Evolutionary conservation across 441 rosid species (phyloP).

Genomic region (Omphalea diandra): DNA sequence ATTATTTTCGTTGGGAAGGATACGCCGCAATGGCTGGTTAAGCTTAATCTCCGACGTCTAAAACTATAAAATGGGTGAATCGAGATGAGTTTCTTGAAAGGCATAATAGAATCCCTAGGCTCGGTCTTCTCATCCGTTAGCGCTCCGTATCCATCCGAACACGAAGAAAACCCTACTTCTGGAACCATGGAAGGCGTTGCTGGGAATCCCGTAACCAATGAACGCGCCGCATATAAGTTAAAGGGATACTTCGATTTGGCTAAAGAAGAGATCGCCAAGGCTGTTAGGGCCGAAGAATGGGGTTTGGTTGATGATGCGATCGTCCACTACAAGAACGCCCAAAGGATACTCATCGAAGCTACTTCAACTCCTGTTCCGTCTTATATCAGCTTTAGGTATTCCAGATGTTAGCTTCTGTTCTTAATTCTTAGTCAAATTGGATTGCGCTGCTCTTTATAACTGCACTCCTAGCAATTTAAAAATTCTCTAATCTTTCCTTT

Average conservation of each 20-base stretch:
- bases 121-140: conserved; percentile 47
- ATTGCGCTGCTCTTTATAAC: too few relatives aligned
- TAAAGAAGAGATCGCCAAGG: conserved; percentile 72
- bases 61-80: too few relatives aligned
- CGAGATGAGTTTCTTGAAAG: conserved; percentile 73
- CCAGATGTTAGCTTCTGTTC: conserved; percentile 12
- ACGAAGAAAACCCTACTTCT: conserved; percentile 33
- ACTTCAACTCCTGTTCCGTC: conserved; percentile 66
- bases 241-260: conserved; percentile 89
- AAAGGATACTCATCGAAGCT: conserved; percentile 63
- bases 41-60: neutral
- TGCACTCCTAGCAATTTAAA: too few relatives aligned
- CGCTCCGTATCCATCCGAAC: conserved; percentile 28
- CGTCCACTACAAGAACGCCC: conserved; percentile 71
- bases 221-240: conserved; percentile 79
- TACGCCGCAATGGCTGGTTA: too few relatives aligned
- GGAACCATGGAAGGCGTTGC: conserved; percentile 46
- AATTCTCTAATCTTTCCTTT: too few relatives aligned
- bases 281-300: conserved; percentile 88
- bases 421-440: neutral
- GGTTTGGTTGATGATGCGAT: conserved; percentile 75
- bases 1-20: too few relatives aligned
- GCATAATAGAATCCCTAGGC: conserved; percentile 61
- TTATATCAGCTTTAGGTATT: conserved; percentile 60
- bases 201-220: conserved; percentile 45